Conservation (phyloP, 2,329 filamentous ascomycete species). For the Thelonectria discophora region DNA sequence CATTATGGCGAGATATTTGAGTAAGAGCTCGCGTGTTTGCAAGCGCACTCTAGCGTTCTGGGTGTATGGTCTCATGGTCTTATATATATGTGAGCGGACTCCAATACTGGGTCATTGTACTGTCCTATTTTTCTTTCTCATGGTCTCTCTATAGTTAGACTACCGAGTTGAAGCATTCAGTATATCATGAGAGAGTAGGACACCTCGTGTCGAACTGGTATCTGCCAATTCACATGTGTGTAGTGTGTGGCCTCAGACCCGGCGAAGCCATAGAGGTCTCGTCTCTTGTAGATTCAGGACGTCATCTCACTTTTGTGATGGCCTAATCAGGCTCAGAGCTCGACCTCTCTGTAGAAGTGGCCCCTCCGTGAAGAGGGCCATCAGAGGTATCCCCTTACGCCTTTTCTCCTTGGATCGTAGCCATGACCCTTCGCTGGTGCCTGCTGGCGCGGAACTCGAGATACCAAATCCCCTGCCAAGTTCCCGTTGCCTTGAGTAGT, state of each 20-base stretch:
- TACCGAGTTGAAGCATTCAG: neutral
- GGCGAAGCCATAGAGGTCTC: neutral
- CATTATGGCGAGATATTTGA: conserved; percentile 25
- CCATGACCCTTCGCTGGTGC: conserved; percentile 84
- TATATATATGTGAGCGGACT: neutral
- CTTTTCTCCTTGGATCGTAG: conserved; percentile 92
- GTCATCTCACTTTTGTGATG: neutral
- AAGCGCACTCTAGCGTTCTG: neutral
- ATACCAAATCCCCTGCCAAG: conserved; percentile 93
- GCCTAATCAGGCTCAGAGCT: neutral
- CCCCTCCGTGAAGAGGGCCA: too few relatives aligned
- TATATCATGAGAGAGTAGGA: neutral
- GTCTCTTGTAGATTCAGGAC: neutral
- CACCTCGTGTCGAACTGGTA: neutral
- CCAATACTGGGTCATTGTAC: neutral
- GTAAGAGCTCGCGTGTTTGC: neutral
- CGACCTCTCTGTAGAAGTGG: too few relatives aligned
- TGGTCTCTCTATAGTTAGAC: neutral
- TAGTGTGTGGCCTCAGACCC: neutral
- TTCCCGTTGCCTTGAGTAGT: conserved; percentile 67
- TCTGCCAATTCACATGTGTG: neutral
- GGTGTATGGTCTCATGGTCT: neutral
- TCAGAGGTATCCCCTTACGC: too few relatives aligned
- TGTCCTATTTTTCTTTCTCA: neutral
- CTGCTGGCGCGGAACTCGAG: conserved; percentile 83